Evolutionary conservation across 108 stramenopile species (phyloP).

Genomic region (Stephanodiscus triporus): DNA sequence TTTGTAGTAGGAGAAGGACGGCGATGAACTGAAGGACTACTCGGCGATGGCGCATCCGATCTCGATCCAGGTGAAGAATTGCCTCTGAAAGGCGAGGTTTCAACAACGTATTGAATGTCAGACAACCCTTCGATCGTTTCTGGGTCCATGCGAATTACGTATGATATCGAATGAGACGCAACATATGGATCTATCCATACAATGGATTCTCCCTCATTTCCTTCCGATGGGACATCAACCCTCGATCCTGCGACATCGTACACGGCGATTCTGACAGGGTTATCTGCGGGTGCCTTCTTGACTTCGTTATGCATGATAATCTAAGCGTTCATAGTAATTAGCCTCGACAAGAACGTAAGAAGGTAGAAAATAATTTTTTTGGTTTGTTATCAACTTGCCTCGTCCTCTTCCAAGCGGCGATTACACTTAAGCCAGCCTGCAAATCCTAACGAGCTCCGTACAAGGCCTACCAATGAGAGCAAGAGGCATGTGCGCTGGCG

Average conservation of each 20-base stretch:
- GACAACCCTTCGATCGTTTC: conserved; percentile 19
- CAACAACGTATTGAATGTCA: conserved; percentile 49
- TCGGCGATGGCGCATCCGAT: not conserved
- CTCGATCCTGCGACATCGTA: conserved; percentile 9
- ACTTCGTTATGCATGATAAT: conserved; percentile 51
- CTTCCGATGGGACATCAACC: conserved; percentile 9
- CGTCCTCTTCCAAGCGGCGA: conserved; percentile 45
- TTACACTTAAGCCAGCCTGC: conserved; percentile 48
- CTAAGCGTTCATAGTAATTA: not conserved
- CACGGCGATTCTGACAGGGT: conserved; percentile 30
- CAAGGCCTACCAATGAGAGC: conserved; percentile 10
- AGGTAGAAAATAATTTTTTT: not conserved
- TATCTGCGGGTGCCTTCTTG: conserved; percentile 1
- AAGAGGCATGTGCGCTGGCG: not conserved
- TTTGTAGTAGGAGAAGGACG: conserved; percentile 4
- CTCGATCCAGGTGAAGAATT: not conserved
- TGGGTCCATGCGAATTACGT: conserved; percentile 34
- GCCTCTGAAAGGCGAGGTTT: conserved; percentile 26
- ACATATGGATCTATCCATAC: conserved; percentile 37
- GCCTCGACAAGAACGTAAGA: not conserved
- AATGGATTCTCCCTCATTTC: conserved; percentile 10
- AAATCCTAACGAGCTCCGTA: conserved; percentile 22
- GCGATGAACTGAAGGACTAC: conserved; percentile 6
- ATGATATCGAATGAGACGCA: conserved; percentile 6
- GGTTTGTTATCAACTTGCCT: not conserved